Evolutionary conservation across 1,284 basidiomycete genomes (phyloP), one percentile per base, ranked within the genome.

Genomic region (Apiotrichum laibachii): DNA sequence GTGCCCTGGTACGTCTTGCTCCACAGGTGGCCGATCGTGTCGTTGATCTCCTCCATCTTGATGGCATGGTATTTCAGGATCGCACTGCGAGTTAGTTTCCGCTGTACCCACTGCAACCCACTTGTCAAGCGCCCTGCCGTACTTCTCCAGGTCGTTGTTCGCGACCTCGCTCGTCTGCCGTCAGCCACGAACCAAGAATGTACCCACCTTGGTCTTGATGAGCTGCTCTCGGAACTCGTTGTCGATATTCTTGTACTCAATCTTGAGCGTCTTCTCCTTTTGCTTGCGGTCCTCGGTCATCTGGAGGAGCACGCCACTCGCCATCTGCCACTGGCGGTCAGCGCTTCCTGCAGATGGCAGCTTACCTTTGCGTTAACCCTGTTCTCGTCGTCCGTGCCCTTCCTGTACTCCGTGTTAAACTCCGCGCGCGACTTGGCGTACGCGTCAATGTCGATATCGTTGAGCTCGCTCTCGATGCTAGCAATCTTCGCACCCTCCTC

Each of bases 21-120:
- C 96, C 96, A 99, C 2, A 99, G 79, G 72, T 92, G 90, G 58
- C 88, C 87, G 85, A 96, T 96, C 22, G 87, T 93, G 70, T 95
- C 92, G 71, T 99, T 99, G 71, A 99, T 94, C 82, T 99, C 96
- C 76, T 93, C 92, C 96, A 99, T 98, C 80, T 99, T 99, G 72
- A 97, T 84, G n/a, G 88, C 82, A 72, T 99, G 96, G 72, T 96
- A 99, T 76, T 90, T 90, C 89, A 99, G 93, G 78, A 99, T 98
- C 47, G 93, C 95, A 68, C 92, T 94, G 62, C 12, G n/a, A 40
- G 37, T 40, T 49, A 60, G 55, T 55, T 48, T 8, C n/a, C n/a
- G n/a, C n/a, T n/a, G n/a, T n/a, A n/a, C n/a, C n/a, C n/a, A n/a
- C n/a, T n/a, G n/a, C 16, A 51, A 76, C 85, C 72, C 70, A 92